A percentile compares a stretch with the other conserved stretches of the same genome.
Evolutionary conservation across 2,329 filamentous ascomycete species (phyloP).

Genomic region (Passalora sequoiae): DNA sequence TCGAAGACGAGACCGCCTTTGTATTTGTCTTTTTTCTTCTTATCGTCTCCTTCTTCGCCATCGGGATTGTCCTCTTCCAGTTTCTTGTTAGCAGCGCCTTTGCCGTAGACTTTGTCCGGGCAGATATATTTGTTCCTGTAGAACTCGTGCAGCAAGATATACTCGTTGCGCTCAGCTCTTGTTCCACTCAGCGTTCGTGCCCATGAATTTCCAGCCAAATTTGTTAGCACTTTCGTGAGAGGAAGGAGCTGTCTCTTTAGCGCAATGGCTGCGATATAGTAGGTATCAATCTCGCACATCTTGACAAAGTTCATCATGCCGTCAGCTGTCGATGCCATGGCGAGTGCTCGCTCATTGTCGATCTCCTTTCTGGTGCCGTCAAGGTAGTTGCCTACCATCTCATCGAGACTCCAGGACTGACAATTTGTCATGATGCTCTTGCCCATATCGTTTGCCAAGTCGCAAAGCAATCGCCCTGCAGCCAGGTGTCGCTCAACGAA

Average conservation of each 20-base stretch:
- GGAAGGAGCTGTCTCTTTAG: conserved; percentile 87
- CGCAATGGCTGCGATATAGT: conserved; percentile 87
- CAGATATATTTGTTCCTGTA: conserved; percentile 96
- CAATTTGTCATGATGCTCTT: conserved; percentile 97
- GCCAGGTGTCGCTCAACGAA: conserved; percentile 90
- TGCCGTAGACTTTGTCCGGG: conserved; percentile 85
- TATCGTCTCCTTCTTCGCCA: conserved; percentile 57
- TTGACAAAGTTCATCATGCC: conserved; percentile 90
- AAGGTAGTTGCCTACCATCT: conserved; percentile 93
- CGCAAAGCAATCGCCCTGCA: conserved; percentile 82
- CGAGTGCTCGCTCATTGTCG: conserved; percentile 81
- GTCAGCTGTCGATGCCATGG: conserved; percentile 70
- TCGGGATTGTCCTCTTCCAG: conserved; percentile 71
- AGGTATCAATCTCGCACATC: conserved; percentile 92
- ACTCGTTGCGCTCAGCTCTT: conserved; percentile 94
- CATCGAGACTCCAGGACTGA: conserved; percentile 94
- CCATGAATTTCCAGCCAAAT: conserved; percentile 97
- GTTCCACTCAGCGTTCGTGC: conserved; percentile 92
- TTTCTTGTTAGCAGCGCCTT: conserved; percentile 54
- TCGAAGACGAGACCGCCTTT: conserved; percentile 98
- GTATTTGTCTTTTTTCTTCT: conserved; percentile 98
- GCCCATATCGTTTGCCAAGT: conserved; percentile 91
- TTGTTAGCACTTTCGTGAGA: conserved; percentile 90
- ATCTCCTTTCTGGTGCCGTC: conserved; percentile 72
- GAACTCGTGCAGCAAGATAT: conserved; percentile 97